phyloP scores from a whole-genome alignment of 2,329 filamentous ascomycete species.

The Geosmithia flava region DNA sequence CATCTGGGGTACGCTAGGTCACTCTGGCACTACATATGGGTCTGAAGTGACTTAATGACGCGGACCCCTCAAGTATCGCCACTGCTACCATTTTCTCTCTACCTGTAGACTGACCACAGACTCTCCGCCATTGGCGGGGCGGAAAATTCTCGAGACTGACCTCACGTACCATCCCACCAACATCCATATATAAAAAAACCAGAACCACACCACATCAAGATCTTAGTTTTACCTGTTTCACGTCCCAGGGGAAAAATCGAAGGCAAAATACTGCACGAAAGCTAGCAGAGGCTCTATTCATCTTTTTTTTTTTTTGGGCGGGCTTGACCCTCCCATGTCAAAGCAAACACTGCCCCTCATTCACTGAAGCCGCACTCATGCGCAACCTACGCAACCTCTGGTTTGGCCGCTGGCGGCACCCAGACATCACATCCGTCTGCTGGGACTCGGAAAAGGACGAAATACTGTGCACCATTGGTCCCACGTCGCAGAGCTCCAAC shows the following conservation, averaged over 20 bases:
- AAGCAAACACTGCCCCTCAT: background rate
- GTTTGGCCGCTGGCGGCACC: constrained; percentile 51
- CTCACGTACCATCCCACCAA: background rate
- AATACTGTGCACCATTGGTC: constrained; percentile 75
- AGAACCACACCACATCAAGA: background rate
- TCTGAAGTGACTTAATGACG: too few species aligned
- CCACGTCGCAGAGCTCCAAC: constrained; percentile 52
- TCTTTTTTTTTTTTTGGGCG: background rate
- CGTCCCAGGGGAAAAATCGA: too few species aligned
- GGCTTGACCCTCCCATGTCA: background rate
- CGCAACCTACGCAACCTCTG: constrained; percentile 75
- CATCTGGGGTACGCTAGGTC: too few species aligned
- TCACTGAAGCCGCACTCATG: constrained; percentile 38
- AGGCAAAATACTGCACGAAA: too few species aligned
- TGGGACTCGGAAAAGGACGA: constrained; percentile 77
- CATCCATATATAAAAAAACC: background rate
- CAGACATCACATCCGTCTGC: constrained; percentile 60
- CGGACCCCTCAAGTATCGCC: background rate
- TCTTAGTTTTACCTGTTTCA: too few species aligned
- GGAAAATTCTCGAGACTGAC: background rate
- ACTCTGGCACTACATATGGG: too few species aligned
- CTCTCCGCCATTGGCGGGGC: background rate
- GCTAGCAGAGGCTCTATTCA: too few species aligned
- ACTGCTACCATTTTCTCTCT: too few species aligned
- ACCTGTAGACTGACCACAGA: too few species aligned